A percentile compares a stretch with the other conserved stretches of the same genome.
These are phyloP conservation scores for Przewalskia tangutica DNA, from an alignment of 257 asterid species.

Conservation along the genomic window DNA sequence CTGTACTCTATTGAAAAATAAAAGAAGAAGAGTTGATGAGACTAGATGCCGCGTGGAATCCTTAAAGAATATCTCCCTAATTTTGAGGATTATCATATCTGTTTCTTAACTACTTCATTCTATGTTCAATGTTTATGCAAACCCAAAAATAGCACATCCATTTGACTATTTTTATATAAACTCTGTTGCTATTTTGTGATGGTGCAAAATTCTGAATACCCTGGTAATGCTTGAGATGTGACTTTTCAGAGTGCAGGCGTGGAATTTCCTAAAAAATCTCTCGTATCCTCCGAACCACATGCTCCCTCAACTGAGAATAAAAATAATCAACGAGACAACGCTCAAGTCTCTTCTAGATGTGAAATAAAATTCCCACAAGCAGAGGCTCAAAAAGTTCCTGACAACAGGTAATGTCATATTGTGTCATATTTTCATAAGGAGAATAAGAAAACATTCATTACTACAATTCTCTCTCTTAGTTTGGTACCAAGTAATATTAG, in stretches of 20 bases:
- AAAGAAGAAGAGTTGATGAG: not conserved
- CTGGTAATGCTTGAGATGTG: not conserved
- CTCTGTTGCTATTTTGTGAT: not conserved
- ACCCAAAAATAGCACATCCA: not conserved
- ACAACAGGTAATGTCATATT: constrained; percentile 47
- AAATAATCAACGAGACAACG: constrained; percentile 27
- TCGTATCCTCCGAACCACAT: constrained; percentile 23
- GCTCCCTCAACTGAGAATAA: constrained; percentile 30
- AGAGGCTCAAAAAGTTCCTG: constrained; percentile 39
- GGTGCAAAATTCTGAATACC: not conserved
- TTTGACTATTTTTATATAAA: not conserved
- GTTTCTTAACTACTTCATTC: not conserved
- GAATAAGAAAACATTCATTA: not conserved
- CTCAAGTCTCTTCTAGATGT: constrained; percentile 29
- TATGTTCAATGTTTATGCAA: not conserved
- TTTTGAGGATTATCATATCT: not conserved
- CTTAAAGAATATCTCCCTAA: not conserved
- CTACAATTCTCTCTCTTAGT: not conserved
- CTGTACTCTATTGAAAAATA: not conserved
- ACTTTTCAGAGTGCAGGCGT: constrained; percentile 83
- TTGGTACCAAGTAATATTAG: not conserved
- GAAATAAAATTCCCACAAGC: constrained; percentile 34
- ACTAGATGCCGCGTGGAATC: not conserved
- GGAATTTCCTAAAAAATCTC: constrained; percentile 69
- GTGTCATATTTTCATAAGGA: not conserved